Evolutionary conservation across 148 eudicot species (phyloP).

Genomic region (Amaranthus hypochondriacus): DNA sequence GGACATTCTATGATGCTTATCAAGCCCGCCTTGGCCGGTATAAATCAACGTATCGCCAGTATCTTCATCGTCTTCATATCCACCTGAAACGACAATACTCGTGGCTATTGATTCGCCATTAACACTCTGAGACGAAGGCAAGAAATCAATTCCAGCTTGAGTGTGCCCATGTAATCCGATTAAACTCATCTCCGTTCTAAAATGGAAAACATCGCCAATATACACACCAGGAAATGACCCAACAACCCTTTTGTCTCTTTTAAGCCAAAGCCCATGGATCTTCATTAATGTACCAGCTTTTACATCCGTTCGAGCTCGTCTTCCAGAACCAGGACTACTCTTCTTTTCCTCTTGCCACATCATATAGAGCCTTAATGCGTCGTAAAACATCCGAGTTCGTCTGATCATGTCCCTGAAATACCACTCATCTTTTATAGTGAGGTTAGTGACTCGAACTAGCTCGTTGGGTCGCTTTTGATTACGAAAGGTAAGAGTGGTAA

Average conservation of each 20-base stretch:
- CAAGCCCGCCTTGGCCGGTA: constrained; percentile 92
- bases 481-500: constrained; percentile 9
- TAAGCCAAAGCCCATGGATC: constrained; percentile 65
- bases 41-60: constrained; percentile 68
- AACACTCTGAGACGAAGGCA: constrained; percentile 60
- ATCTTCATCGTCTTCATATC: constrained; percentile 91
- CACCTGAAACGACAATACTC: constrained; percentile 81
- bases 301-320: constrained; percentile 54
- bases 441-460: constrained; percentile 61
- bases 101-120: constrained; percentile 92
- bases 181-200: constrained; percentile 78
- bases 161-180: constrained; percentile 77
- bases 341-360: constrained; percentile 45
- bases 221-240: constrained; percentile 75
- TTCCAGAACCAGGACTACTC: constrained; percentile 23
- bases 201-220: constrained; percentile 80
- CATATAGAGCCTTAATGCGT: constrained; percentile 49
- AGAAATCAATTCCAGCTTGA: constrained; percentile 90
- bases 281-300: constrained; percentile 54
- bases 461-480: constrained; percentile 49
- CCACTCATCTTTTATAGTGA: constrained; percentile 42
- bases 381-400: constrained; percentile 58
- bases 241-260: constrained; percentile 72
- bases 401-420: constrained; percentile 56
- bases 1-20: constrained; percentile 45